Evolutionary conservation across 345 rosid species (phyloP), one percentile per base, ranked within the genome.

Genomic region (Triadica sebifera): DNA sequence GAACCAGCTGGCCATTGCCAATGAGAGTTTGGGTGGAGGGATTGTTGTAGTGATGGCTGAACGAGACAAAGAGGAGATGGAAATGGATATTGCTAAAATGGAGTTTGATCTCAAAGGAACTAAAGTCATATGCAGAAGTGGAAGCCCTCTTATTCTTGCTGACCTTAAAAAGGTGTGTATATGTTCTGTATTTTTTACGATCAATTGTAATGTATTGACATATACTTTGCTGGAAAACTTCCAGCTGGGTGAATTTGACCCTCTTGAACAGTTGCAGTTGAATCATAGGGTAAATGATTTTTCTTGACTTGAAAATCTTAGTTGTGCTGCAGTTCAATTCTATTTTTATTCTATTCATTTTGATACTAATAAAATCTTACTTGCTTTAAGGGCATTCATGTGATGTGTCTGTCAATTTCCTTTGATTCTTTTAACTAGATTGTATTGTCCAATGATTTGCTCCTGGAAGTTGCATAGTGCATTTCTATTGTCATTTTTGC

Each of bases 41-140:
- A 84, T 84, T 75, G 86, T 90, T 60, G 95, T 86, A 25, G 92
- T 90, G 72, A 85, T 90, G 95, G 92, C 92, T 64, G 95, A 90
- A 80, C 81, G 80, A 65, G 92, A 87, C 78, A 88, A 90, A 84
- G 95, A 90, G 81, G 92, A 88, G 86, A 90, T 90, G 95, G 95
- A 90, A 77, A 84, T 87, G 79, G 89, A 90, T 77, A 90, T 90
- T 80, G 84, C 86, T 69, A 90, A 90, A 77, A 88, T 90, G 95
- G 95, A 90, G 84, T 90, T 90, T 46, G 84, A 88, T 79, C 88
- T 86, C 71, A 88, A 84, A 80, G 92, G 91, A 56, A 88, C 92
- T 29, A 83, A 84, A 76, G 95, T 88, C 43, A 88, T 88, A 61
- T 88, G 92, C 83, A 87, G 95, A 86, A 87, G 89, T 53, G 92